A percentile compares a stretch with the other conserved stretches of the same genome.
Conservation (phyloP, 306 rosid species). For the Dryas octopetala region DNA sequence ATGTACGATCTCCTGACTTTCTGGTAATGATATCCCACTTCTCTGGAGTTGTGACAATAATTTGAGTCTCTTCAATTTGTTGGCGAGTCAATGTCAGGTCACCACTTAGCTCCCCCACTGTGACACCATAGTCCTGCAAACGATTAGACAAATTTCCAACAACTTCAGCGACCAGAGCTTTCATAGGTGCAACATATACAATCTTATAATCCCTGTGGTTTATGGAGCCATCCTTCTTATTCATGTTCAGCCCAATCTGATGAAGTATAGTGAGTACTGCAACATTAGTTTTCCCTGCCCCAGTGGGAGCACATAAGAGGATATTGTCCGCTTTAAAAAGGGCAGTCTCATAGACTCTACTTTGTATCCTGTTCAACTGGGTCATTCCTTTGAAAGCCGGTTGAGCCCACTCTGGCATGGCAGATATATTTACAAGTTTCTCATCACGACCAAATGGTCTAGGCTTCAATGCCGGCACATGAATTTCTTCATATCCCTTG, state of each 20-base stretch:
- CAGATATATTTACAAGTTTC: slow-evolving; percentile 54
- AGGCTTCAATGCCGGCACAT: slow-evolving; percentile 69
- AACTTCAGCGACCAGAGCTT: too few relatives aligned
- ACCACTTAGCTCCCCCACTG: slow-evolving; percentile 39
- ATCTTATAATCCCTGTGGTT: too few relatives aligned
- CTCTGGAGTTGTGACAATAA: slow-evolving; percentile 91
- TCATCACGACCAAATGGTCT: slow-evolving; percentile 54
- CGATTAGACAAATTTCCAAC: too few relatives aligned
- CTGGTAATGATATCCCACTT: slow-evolving; percentile 94
- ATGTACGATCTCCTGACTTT: slow-evolving; percentile 87
- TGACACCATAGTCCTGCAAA: too few relatives aligned
- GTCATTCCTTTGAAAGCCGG: slow-evolving; percentile 76
- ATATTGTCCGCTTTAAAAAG: background rate
- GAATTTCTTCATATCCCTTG: slow-evolving; percentile 74
- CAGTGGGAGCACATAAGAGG: slow-evolving; percentile 64
- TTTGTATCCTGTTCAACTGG: slow-evolving; percentile 29
- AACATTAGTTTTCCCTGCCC: too few relatives aligned
- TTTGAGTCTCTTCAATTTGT: slow-evolving; percentile 86
- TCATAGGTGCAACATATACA: too few relatives aligned
- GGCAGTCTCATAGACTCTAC: slow-evolving; percentile 22
- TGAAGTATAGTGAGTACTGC: too few relatives aligned
- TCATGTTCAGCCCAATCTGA: too few relatives aligned
- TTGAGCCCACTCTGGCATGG: slow-evolving; percentile 79
- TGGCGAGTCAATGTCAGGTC: slow-evolving; percentile 79
- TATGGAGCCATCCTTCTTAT: too few relatives aligned